Base-by-base conservation (phyloP, 371 early-diverging fungal genomes). In the Apophysomyces ossiformis region DNA sequence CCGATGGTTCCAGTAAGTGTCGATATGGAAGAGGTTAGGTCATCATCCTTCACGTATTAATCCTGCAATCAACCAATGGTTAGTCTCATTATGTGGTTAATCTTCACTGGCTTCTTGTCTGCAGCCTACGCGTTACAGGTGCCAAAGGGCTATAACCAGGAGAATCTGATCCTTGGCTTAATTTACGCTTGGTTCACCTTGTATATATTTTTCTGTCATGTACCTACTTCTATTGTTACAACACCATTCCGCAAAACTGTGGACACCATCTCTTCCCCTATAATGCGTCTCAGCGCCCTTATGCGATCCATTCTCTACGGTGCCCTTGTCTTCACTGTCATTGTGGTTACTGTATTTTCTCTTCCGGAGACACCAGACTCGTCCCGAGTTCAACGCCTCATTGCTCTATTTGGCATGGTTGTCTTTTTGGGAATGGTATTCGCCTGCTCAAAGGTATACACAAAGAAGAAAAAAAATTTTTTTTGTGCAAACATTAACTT, bases 381-480 rank as follows among this genome's bases (percentile, higher is more conserved):
- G 18, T 89, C 77, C 58, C 87, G 90, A 43, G 66, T 86, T 41
- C 87, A 89, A 62, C 87, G 96, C 35, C 61, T 93, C 58, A 91
- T 92, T 77, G 91, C 93, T 44, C 74, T 93, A 58, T 74, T 86
- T 63, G 96, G 95, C 38, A 73, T 95, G 41, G 43, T 87, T 58
- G 74, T 93, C 54, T 87, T 94, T 45, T 65, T 92, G 15, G 56
- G 47, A 8, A 13, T 83, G n/a, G 69, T 90, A 56, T 77, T 73
- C 41, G 70, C 65, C 1, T 83, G 81, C 47, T 96, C 95, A 16
- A 75, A 69, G 58, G 85, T 83, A 79, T 41, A 41, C 41, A 41
- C 57, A 26, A 39, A 21, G 15, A n/a, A 35, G 18, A 43, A 32
- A 50, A 35, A 64, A 8, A 57, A 44, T 41, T 36, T 8, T 8